phyloP scores from a whole-genome alignment of 1,139 yeast species.

The Geotrichum cucujoidarum region DNA sequence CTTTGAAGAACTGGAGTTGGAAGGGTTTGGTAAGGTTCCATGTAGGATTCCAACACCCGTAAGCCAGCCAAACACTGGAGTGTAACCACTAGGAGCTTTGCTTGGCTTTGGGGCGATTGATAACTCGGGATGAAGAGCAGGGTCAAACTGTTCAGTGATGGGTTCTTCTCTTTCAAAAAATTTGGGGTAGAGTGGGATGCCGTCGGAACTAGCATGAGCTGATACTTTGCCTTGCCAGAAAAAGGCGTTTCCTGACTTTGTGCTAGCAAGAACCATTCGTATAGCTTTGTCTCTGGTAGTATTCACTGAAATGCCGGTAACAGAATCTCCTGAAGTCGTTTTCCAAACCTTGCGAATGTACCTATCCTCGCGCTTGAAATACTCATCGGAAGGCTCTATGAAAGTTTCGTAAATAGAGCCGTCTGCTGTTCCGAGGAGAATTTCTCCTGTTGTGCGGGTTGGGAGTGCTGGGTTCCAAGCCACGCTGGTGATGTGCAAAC shows the following conservation, averaged over 20 bases:
- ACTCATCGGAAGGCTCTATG: constrained; percentile 44
- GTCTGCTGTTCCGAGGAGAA: constrained; percentile 46
- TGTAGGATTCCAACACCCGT: constrained; percentile 41
- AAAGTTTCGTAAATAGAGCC: constrained; percentile 46
- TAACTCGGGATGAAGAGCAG: constrained; percentile 15
- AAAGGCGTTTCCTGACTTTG: constrained; percentile 39
- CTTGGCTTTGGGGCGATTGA: constrained; percentile 24
- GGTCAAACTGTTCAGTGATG: constrained; percentile 28
- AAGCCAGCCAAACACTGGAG: constrained; percentile 42
- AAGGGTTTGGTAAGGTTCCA: constrained; percentile 19
- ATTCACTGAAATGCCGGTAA: constrained; percentile 38
- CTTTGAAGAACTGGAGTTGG: constrained; percentile 20
- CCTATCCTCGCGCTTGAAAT: constrained; percentile 41
- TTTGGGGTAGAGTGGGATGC: constrained; percentile 31
- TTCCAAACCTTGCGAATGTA: constrained; percentile 41
- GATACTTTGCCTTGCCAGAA: constrained; percentile 38
- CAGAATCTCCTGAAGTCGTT: constrained; percentile 30
- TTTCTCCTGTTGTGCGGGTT: constrained; percentile 42
- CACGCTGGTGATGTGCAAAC: constrained; percentile 40
- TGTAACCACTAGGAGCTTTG: constrained; percentile 21
- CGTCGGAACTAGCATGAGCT: constrained; percentile 26
- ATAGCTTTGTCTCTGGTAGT: constrained; percentile 23
- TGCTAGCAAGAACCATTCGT: constrained; percentile 35
- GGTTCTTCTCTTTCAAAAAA: constrained; percentile 31
- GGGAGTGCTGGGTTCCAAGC: constrained; percentile 43